Conservation (phyloP, 768 basidiomycete genomes). For the Kwoniella sp. region DNA sequence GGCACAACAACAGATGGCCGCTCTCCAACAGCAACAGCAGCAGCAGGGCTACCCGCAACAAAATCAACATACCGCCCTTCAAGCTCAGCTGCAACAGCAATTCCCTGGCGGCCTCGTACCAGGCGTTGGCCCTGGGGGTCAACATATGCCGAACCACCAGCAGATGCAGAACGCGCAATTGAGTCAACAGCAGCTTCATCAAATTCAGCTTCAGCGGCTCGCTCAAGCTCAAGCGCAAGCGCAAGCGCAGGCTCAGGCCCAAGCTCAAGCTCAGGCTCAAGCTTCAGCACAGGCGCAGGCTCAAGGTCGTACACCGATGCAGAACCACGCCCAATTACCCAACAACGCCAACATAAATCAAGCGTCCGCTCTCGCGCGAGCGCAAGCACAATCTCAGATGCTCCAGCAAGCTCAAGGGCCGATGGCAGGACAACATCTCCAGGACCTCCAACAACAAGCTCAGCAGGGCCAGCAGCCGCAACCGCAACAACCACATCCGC, state of each 20-base stretch:
- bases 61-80: constrained; percentile 15
- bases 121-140: not conserved
- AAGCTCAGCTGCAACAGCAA: constrained; percentile 29
- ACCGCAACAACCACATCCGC: constrained; percentile 6
- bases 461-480: constrained; percentile 10
- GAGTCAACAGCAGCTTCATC: constrained; percentile 22
- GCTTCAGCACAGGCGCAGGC: constrained; percentile 18
- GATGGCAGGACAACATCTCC: constrained; percentile 21
- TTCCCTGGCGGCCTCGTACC: constrained; percentile 17
- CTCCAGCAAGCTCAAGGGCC: constrained; percentile 23
- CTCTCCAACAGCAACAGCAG: constrained; percentile 36
- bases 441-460: constrained; percentile 22
- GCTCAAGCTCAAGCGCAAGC: constrained; percentile 31
- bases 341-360: constrained; percentile 9
- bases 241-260: constrained; percentile 17
- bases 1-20: constrained; percentile 37
- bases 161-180: constrained; percentile 27
- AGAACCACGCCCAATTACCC: constrained; percentile 18
- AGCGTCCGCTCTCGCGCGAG: constrained; percentile 16
- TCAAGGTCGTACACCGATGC: constrained; percentile 17
- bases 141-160: constrained; percentile 14
- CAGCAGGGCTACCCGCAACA: constrained; percentile 15
- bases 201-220: constrained; percentile 28
- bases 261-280: constrained; percentile 18
- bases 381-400: constrained; percentile 33